Conservation (phyloP, 257 asterid genomes). For the Jacaranda copaia region DNA sequence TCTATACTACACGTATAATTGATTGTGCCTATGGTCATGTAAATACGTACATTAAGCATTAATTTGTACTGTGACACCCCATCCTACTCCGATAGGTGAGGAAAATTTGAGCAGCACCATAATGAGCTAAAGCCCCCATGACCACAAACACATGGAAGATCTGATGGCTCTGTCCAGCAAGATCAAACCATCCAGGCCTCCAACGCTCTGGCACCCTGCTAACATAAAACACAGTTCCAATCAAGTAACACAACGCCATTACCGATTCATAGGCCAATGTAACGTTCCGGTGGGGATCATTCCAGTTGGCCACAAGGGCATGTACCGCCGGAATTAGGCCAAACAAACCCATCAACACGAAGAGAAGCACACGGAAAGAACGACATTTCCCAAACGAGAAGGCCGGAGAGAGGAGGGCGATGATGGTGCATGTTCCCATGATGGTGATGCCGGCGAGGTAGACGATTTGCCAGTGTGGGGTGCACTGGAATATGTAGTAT, state of each 20-base stretch:
- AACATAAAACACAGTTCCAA: conserved; percentile 74
- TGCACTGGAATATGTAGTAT: conserved; percentile 90
- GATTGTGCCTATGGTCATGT: too few species aligned
- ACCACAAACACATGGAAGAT: conserved; percentile 92
- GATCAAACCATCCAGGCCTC: conserved; percentile 92
- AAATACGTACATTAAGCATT: background rate
- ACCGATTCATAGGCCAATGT: conserved; percentile 62
- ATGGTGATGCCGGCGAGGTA: conserved; percentile 77
- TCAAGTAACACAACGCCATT: conserved; percentile 79
- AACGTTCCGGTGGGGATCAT: conserved; percentile 68
- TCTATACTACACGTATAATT: too few species aligned
- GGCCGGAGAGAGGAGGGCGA: conserved; percentile 74
- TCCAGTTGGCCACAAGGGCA: conserved; percentile 69
- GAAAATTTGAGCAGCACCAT: conserved; percentile 82
- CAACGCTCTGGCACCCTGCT: conserved; percentile 84
- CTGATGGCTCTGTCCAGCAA: conserved; percentile 95
- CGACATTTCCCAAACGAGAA: conserved; percentile 68
- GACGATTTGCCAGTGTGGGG: conserved; percentile 82
- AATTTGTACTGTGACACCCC: conserved; percentile 44
- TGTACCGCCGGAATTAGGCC: conserved; percentile 89
- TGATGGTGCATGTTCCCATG: conserved; percentile 68
- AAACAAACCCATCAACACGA: conserved; percentile 79
- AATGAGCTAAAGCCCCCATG: conserved; percentile 91
- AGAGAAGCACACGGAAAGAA: conserved; percentile 68
- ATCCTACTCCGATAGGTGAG: conserved; percentile 57